phyloP scores from a whole-genome alignment of 2,329 filamentous ascomycete genomes.

The Colletotrichum sp. region DNA sequence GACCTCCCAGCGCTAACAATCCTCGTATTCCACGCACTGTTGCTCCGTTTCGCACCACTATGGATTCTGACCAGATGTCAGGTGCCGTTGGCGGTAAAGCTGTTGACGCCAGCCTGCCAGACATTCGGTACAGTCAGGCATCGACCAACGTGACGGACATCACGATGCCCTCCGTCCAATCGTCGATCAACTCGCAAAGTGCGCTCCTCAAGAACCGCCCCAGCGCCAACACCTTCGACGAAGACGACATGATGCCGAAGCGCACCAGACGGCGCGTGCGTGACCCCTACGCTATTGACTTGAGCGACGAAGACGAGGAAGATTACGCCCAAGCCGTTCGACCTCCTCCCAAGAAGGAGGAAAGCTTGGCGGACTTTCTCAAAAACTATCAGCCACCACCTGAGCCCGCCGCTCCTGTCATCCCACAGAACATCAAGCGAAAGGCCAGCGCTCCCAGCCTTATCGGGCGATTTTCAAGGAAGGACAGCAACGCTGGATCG shows the following conservation, averaged over 20 bases:
- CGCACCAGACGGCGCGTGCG: constrained; percentile 79
- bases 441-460: constrained; percentile 68
- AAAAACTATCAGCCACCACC: constrained; percentile 71
- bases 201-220: constrained; percentile 60
- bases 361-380: constrained; percentile 77
- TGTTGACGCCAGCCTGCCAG: constrained; percentile 61
- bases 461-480: constrained; percentile 61
- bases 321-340: constrained; percentile 48
- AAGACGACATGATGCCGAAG: constrained; percentile 65
- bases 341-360: constrained; percentile 55
- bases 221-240: constrained; percentile 47
- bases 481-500: constrained; percentile 32
- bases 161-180: constrained; percentile 62
- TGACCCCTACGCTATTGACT: constrained; percentile 94
- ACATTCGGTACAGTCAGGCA: constrained; percentile 60
- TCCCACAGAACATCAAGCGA: constrained; percentile 54
- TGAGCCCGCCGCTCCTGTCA: constrained; percentile 43
- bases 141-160: constrained; percentile 64
- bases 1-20: constrained; percentile 68
- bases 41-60: constrained; percentile 83
- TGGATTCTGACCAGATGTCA: constrained; percentile 82
- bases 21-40: constrained; percentile 83
- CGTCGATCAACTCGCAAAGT: constrained; percentile 77
- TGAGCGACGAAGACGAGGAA: constrained; percentile 72
- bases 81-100: constrained; percentile 59